These are phyloP conservation scores for Andrographis paniculata DNA, from an alignment of 305 asterid genomes.

Conservation along the genomic window DNA sequence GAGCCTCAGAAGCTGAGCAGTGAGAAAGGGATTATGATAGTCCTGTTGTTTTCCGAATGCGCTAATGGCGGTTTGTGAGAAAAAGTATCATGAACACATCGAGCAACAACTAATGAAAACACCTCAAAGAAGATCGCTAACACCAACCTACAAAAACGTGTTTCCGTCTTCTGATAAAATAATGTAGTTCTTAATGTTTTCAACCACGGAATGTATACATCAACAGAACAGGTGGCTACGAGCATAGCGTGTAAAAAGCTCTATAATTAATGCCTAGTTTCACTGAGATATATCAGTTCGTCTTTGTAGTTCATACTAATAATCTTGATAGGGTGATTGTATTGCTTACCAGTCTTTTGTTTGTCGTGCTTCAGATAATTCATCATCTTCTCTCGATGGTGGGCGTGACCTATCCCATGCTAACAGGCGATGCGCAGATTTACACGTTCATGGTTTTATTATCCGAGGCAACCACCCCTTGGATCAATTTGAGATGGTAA, in stretches of 20 bases:
- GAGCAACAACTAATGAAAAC: too few relatives aligned
- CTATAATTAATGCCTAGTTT: not conserved
- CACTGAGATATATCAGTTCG: too few relatives aligned
- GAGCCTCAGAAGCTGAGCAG: not conserved
- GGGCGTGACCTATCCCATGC: conserved; percentile 47
- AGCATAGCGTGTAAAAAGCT: not conserved
- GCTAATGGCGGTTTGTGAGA: not conserved
- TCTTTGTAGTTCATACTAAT: not conserved
- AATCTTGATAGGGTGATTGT: not conserved
- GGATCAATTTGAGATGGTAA: conserved; percentile 87
- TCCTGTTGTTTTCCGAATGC: not conserved
- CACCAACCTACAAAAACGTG: too few relatives aligned
- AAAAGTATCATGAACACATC: too few relatives aligned
- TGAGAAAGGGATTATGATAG: not conserved
- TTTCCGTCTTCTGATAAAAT: too few relatives aligned
- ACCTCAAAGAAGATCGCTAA: too few relatives aligned
- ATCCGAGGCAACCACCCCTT: conserved; percentile 87
- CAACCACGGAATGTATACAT: not conserved
- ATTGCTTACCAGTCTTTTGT: conserved; percentile 2
- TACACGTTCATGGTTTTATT: conserved; percentile 56
- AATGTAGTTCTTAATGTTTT: not conserved
- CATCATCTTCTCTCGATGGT: conserved; percentile 75
- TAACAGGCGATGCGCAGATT: conserved; percentile 78
- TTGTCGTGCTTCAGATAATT: conserved; percentile 37
- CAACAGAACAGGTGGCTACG: not conserved